Base-by-base conservation (phyloP, 2,329 filamentous ascomycete genomes). In the Drechslerella stenobrocha region DNA sequence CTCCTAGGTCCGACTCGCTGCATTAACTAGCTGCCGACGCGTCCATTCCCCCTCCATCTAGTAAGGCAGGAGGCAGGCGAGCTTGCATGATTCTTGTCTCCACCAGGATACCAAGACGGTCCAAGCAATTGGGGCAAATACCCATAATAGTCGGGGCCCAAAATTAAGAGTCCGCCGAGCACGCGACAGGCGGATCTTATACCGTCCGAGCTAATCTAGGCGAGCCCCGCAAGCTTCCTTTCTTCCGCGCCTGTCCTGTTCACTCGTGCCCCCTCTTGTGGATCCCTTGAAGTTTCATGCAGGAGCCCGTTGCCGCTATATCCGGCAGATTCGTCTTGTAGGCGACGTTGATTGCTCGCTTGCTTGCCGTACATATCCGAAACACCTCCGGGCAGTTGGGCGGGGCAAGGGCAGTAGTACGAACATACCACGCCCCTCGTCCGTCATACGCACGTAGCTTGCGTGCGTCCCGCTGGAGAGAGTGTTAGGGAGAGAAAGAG, bases 31-130 rank as follows among this genome's bases (percentile, higher is more conserved):
- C n/a, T n/a, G n/a, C n/a, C n/a, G n/a, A n/a, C n/a, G n/a, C n/a
- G n/a, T 30, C 28, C 28, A 30, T 30, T 30, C 11, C 28, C 11
- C 11, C 11, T 30, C 28, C 28, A 30, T 30, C 28, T 30, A 30
- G 28, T 11, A 30, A 30, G 28, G 28, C 28, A 30, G 28, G 28
- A 30, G 28, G 28, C 28, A 30, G n/a, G n/a, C n/a, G n/a, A n/a
- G 28, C 28, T 30, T 37, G 34, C 26, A 34, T 30, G n/a, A 20
- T 37, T 57, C 45, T 11, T 48, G 32, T 20, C 9, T 44, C 24
- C 37, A 32, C 24, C 18, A 4, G 32, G 34, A 8, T 15, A 30
- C 28, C 28, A 30, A 30, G 28, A 30, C 5, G 11, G 11, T 5
- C 5, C 5, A 30, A 30, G 28, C 5, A 30, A 30, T 11, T 5